These are phyloP conservation scores for Amanita rubescens DNA, from an alignment of 768 basidiomycete genomes.

Conservation along the genomic window DNA sequence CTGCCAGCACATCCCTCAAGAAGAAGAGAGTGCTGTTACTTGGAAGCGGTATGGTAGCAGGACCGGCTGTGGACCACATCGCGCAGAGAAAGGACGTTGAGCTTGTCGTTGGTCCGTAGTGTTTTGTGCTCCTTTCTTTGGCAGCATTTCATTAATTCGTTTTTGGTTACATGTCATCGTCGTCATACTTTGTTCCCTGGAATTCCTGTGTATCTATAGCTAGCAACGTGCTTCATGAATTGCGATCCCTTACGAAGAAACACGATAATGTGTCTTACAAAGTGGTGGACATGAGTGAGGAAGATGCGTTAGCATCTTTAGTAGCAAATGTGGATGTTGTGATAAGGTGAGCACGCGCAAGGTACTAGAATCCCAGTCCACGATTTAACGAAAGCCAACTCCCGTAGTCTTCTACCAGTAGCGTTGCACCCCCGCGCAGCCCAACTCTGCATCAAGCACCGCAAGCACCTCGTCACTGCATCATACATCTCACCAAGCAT, in stretches of 20 bases:
- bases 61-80: slow-evolving; percentile 76
- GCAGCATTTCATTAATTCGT: slow-evolving; percentile 7
- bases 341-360: slow-evolving; percentile 52
- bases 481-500: slow-evolving; percentile 84
- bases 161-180: slow-evolving; percentile 4
- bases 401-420: slow-evolving; percentile 67
- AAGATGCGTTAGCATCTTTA: slow-evolving; percentile 36
- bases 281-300: slow-evolving; percentile 53
- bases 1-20: slow-evolving; percentile 9
- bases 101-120: slow-evolving; percentile 65
- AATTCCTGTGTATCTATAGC: slow-evolving; percentile 34
- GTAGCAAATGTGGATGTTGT: slow-evolving; percentile 69
- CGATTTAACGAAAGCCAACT: background rate
- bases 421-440: slow-evolving; percentile 67
- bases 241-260: slow-evolving; percentile 35
- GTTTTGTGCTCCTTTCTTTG: slow-evolving; percentile 3
- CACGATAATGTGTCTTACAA: slow-evolving; percentile 48
- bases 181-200: slow-evolving; percentile 3
- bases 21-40: slow-evolving; percentile 73
- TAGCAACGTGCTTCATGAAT: slow-evolving; percentile 62
- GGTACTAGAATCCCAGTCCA: background rate
- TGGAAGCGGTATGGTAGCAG: slow-evolving; percentile 95
- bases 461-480: slow-evolving; percentile 81
- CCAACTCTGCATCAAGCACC: slow-evolving; percentile 57
- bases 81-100: slow-evolving; percentile 54